Conservation (phyloP, 148 eudicot species). For the Chenopodium suecicum region DNA sequence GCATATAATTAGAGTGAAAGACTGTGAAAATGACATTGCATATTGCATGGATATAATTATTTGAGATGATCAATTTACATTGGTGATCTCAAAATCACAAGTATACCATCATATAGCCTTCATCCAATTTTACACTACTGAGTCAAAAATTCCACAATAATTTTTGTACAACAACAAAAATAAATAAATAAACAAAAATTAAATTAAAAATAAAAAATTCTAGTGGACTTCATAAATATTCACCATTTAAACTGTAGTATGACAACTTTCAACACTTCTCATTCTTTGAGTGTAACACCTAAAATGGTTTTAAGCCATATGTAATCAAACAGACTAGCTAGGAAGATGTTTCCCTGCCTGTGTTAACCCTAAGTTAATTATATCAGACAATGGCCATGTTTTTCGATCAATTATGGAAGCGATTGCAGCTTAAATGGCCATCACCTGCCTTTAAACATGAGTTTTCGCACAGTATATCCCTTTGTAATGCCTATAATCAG, state of each 20-base stretch:
- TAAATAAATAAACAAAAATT: too few relatives aligned
- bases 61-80: conserved; percentile 2
- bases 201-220: too few relatives aligned
- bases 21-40: too few relatives aligned
- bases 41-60: not conserved
- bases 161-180: not conserved
- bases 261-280: not conserved
- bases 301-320: not conserved
- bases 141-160: conserved; percentile 7
- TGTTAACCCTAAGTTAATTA: not conserved
- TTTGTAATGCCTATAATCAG: conserved; percentile 13
- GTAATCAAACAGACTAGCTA: not conserved
- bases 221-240: not conserved
- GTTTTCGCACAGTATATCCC: not conserved
- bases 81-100: not conserved
- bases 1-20: too few relatives aligned
- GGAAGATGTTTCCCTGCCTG: not conserved
- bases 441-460: not conserved
- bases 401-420: not conserved
- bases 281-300: not conserved
- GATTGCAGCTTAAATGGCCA: not conserved
- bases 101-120: not conserved
- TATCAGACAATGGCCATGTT: not conserved
- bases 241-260: not conserved
- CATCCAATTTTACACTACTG: not conserved